A percentile compares a stretch with the other conserved stretches of the same genome.
Conservation (phyloP, 495 filamentous ascomycete species). For the Lepidopterella palustris region DNA sequence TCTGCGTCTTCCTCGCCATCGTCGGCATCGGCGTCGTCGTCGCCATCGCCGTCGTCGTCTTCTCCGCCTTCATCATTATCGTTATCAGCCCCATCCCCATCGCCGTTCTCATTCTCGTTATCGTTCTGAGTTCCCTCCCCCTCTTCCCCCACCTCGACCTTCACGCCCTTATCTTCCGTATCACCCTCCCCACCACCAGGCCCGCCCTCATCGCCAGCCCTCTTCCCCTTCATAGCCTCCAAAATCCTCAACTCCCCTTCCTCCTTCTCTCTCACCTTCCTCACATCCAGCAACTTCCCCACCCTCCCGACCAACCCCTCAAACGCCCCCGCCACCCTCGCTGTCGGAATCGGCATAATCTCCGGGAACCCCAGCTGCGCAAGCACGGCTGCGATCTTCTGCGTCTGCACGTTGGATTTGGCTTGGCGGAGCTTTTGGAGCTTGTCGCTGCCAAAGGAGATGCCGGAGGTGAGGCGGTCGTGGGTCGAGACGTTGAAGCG, state of each 20-base stretch:
- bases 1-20: constrained; percentile 3
- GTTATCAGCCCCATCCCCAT: constrained; percentile 9
- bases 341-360: constrained; percentile 79
- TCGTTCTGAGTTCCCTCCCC: constrained; percentile 29
- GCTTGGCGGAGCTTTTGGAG: constrained; percentile 74
- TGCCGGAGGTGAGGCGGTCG: constrained; percentile 67
- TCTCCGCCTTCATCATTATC: constrained; percentile 7
- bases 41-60: constrained; percentile 13
- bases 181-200: neutral
- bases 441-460: constrained; percentile 78
- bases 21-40: constrained; percentile 13
- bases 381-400: constrained; percentile 70
- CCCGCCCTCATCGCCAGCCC: constrained; percentile 10
- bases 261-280: constrained; percentile 80
- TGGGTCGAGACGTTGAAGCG: constrained; percentile 80
- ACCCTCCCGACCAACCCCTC: constrained; percentile 73
- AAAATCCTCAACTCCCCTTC: constrained; percentile 74
- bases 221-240: constrained; percentile 42
- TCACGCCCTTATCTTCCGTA: constrained; percentile 28
- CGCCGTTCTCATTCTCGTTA: constrained; percentile 19
- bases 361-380: constrained; percentile 72
- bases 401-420: constrained; percentile 74
- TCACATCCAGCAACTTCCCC: constrained; percentile 66
- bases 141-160: constrained; percentile 14
- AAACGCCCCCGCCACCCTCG: constrained; percentile 68